These are phyloP conservation scores for Fraxinus xanthoxyloides DNA, from an alignment of 305 asterid species.

Conservation along the genomic window DNA sequence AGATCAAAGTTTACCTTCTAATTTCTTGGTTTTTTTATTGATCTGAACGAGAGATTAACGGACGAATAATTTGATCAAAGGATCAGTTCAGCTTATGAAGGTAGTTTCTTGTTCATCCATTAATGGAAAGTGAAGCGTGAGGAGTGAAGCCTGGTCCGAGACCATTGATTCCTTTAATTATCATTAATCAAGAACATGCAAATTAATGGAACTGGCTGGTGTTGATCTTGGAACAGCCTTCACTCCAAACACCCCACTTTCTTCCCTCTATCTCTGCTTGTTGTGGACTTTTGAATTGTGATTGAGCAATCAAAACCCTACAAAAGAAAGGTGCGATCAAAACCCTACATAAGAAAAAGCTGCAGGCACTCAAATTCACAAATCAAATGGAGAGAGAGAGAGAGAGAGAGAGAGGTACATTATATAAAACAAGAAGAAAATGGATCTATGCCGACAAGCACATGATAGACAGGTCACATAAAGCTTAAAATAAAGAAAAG, in stretches of 20 bases:
- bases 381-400: background rate
- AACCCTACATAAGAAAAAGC: conserved; percentile 4
- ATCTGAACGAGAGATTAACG: background rate
- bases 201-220: background rate
- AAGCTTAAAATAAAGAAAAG: conserved; percentile 42
- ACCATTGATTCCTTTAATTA: conserved; percentile 23
- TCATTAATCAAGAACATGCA: background rate
- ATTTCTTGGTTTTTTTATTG: background rate
- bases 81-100: background rate
- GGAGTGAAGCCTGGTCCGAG: conserved; percentile 99
- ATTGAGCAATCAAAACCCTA: conserved; percentile 41
- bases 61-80: background rate
- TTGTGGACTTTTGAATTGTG: conserved; percentile 19
- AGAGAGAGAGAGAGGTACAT: background rate
- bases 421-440: conserved; percentile 17
- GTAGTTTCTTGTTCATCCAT: background rate
- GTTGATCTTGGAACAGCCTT: conserved; percentile 85
- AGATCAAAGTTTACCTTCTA: background rate
- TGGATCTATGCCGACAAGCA: conserved; percentile 26
- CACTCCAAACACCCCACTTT: conserved; percentile 70
- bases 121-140: conserved; percentile 44
- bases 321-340: conserved; percentile 18
- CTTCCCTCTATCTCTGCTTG: conserved; percentile 5
- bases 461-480: conserved; percentile 72
- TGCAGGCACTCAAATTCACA: conserved; percentile 26